These are phyloP conservation scores for Neurospora sublineolata DNA, from an alignment of 495 filamentous ascomycete genomes.

Conservation along the genomic window DNA sequence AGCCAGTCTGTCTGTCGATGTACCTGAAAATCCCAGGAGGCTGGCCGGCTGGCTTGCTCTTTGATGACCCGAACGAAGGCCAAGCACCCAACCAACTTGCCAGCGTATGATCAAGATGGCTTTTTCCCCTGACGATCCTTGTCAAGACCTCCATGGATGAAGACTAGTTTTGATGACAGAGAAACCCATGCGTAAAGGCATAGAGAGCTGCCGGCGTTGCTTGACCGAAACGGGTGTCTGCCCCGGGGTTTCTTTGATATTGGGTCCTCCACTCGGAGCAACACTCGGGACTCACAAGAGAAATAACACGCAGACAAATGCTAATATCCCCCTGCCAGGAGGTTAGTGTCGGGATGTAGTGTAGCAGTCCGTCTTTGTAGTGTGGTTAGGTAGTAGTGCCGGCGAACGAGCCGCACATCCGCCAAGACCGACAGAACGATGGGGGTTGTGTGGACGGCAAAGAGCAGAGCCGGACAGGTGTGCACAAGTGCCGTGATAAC, in stretches of 20 bases:
- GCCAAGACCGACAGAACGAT: neutral
- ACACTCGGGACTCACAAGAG: neutral
- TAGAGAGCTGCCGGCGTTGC: neutral
- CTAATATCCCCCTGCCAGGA: neutral
- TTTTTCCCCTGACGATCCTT: neutral
- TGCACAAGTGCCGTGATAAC: neutral
- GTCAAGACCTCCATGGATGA: neutral
- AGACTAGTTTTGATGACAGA: neutral
- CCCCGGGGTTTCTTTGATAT: neutral
- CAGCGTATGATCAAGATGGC: neutral
- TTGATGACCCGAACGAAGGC: neutral
- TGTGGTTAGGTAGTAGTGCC: neutral
- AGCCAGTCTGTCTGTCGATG: neutral
- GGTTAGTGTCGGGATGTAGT: neutral
- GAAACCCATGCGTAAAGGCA: neutral
- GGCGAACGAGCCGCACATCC: neutral
- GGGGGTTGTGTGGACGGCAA: neutral
- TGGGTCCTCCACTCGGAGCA: neutral
- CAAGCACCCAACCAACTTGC: neutral
- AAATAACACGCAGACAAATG: neutral
- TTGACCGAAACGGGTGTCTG: neutral
- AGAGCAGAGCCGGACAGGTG: neutral
- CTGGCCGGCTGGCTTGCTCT: neutral
- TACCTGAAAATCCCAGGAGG: neutral
- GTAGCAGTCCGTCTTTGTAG: neutral